Base-by-base conservation (phyloP, 2,329 filamentous ascomycete species). In the Alternaria angustiovoidea region DNA sequence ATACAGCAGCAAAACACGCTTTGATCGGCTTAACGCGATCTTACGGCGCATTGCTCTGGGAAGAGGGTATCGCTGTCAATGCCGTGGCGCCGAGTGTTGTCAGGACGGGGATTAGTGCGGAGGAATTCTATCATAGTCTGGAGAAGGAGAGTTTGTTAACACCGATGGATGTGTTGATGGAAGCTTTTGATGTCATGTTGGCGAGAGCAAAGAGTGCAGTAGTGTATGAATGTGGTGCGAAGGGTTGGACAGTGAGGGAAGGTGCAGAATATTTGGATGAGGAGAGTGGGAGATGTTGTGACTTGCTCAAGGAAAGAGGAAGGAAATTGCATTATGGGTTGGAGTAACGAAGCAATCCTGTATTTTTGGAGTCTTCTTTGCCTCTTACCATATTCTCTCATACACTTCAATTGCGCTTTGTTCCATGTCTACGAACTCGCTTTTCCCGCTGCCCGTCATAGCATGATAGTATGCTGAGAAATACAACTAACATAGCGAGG, bases 1-100 rank as follows among this genome's bases (percentile, higher is more conserved):
- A 82, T 55, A 82, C 80, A 8, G 76, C 79, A 32, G 79, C 79
- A 7, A 81, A 81, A 65, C 78, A 81, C 56, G 79, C 73, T 16
- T 68, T 79, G 8, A 66, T 80, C 7, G 79, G 79, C 0, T 71
- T 80, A 43, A 76, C 78, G 24, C 73, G 79, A 20, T 77, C 75
- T 24, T 83, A 80, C 53, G 81, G 81, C 36, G 78, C 78, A 51
- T 73, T 80, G 43, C 68, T 82, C 26, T 73, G 75, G 3, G 68
- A 73, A 16, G 79, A 81, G 57, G 68, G 69, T 7, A 82, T 83
- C 30, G 78, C 77, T 1, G 58, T 82, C 9, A 82, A 81, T 59
- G 79, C 81, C 6, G 71, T 82, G 20, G 79, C 76, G 62, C 81
- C 80, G 5, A 78, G 79, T 54, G 77, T 81, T 11, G 74, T 81